Conservation (phyloP, 164 flowering plant genomes). For the Aristolochia fimbriata region DNA sequence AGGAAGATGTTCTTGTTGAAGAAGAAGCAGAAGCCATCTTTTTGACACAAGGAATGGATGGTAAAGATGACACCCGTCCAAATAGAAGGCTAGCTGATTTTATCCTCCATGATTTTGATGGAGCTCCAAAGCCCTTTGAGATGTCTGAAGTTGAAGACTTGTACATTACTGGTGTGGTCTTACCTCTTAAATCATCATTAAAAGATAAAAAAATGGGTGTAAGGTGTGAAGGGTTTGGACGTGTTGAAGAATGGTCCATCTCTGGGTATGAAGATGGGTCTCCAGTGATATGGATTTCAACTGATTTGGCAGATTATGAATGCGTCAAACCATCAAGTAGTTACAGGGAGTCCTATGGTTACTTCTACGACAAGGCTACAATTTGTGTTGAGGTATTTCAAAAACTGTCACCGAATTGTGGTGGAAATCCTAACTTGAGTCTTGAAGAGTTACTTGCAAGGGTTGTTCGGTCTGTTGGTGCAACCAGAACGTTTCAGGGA, state of each 20-base stretch:
- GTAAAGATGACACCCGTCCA: constrained; percentile 37
- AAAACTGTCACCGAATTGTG: constrained; percentile 43
- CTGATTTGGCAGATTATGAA: constrained; percentile 73
- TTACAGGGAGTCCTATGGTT: constrained; percentile 53
- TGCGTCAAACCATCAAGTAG: constrained; percentile 54
- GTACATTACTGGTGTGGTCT: constrained; percentile 52
- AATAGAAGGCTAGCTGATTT: constrained; percentile 68
- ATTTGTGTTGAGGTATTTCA: constrained; percentile 69
- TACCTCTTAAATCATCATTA: constrained; percentile 43
- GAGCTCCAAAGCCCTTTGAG: constrained; percentile 54
- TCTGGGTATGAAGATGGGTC: constrained; percentile 93
- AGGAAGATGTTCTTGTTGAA: constrained; percentile 32
- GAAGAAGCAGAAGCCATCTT: constrained; percentile 57
- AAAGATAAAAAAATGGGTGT: constrained; percentile 50
- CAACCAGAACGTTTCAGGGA: constrained; percentile 45
- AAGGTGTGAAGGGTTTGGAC: constrained; percentile 82
- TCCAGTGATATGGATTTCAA: constrained; percentile 73
- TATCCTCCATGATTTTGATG: constrained; percentile 48
- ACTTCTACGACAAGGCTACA: constrained; percentile 63
- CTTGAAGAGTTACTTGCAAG: constrained; percentile 83
- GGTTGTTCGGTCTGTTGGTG: constrained; percentile 59
- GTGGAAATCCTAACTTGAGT: constrained; percentile 48
- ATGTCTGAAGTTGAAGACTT: constrained; percentile 61
- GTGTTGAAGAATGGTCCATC: constrained; percentile 71
- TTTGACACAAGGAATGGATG: constrained; percentile 27